Evolutionary conservation across 2,329 filamentous ascomycete genomes (phyloP), one percentile per base, ranked within the genome.

Genomic region (Zymoseptoria passerinii): DNA sequence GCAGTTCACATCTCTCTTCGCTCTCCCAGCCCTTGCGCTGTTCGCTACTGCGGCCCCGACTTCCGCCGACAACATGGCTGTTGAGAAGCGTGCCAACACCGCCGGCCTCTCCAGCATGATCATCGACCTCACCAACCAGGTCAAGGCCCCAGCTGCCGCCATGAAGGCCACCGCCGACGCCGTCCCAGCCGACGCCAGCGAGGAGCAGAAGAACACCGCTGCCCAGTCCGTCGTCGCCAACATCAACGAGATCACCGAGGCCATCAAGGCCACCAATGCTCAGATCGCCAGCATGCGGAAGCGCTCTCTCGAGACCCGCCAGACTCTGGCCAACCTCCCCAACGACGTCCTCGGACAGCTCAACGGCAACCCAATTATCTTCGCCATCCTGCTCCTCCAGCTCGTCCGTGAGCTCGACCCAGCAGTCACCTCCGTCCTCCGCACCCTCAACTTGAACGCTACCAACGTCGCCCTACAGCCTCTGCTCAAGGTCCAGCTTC

Each of bases 1-100:
- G 61, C 61, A 62, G 52, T 63, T 58, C 60, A 59, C 54, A 53
- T 57, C 59, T 57, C 59, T 61, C 54, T 57, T 63, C 61, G 53
- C 55, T 54, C 50, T 62, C 55, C 50, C 58, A 54, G 60, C 60
- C 56, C 19, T 28, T 16, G 53, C 53, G 18, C 27, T 54, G 10
- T 28, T 54, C 35, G 27, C 53, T 4, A 56, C 61, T 54, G 56
- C 54, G 40, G 54, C 58, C 48, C 56, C 56, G 55, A 55, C 28
- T 52, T 60, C 59, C 54, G 35, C 35, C 35, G 35, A 44, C 35
- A 44, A 44, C 16, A 56, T 49, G 23, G 19, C 29, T 29, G 23
- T 20, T 50, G 49, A 50, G 49, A 27, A 20, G 19, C 23, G 19
- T 1, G 23, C 49, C 49, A 18, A 20, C 19, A 50, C 8, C 3